These are phyloP conservation scores for Mortierella sp. DNA, from an alignment of 371 early-diverging fungal genomes.

Conservation along the genomic window DNA sequence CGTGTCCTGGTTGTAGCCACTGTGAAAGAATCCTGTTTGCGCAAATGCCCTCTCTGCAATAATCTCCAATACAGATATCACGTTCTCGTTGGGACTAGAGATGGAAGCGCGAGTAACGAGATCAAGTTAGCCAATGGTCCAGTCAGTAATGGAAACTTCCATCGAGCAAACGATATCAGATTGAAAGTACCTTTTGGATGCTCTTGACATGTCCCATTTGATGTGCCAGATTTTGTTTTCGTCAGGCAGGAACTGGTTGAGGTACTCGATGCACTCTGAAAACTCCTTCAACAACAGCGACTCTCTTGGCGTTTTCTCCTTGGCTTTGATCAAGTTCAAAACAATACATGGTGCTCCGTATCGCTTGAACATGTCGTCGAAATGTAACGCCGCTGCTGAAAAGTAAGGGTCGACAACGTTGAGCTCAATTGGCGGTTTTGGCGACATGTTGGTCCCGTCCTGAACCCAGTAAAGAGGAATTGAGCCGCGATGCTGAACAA, in stretches of 20 bases:
- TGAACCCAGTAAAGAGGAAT: slow-evolving; percentile 98
- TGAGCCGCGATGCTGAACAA: slow-evolving; percentile 96
- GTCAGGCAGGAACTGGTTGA: slow-evolving; percentile 90
- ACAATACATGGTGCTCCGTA: slow-evolving; percentile 94
- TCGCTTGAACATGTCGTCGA: slow-evolving; percentile 88
- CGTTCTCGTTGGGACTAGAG: slow-evolving; percentile 87
- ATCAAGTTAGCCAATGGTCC: too few species aligned
- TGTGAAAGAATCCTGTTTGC: slow-evolving; percentile 93
- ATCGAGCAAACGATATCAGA: not conserved
- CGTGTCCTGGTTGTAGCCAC: slow-evolving; percentile 66
- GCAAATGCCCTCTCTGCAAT: slow-evolving; percentile 89
- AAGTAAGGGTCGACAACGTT: slow-evolving; percentile 94
- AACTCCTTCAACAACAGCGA: slow-evolving; percentile 90
- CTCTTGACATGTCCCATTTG: slow-evolving; percentile 98
- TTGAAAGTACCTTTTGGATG: slow-evolving; percentile 84
- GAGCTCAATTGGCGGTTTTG: slow-evolving; percentile 95
- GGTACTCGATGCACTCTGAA: slow-evolving; percentile 81
- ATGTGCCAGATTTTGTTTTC: slow-evolving; percentile 90
- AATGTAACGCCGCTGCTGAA: slow-evolving; percentile 92
- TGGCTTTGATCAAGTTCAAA: slow-evolving; percentile 93
- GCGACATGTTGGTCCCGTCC: slow-evolving; percentile 91
- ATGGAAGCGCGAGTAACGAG: not conserved
- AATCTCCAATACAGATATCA: slow-evolving; percentile 89
- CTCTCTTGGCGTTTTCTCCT: slow-evolving; percentile 92
- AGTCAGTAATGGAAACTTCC: not conserved